Evolutionary conservation across 139 green algal genomes (phyloP).

Genomic region (Chlamydomonas schloesseri): DNA sequence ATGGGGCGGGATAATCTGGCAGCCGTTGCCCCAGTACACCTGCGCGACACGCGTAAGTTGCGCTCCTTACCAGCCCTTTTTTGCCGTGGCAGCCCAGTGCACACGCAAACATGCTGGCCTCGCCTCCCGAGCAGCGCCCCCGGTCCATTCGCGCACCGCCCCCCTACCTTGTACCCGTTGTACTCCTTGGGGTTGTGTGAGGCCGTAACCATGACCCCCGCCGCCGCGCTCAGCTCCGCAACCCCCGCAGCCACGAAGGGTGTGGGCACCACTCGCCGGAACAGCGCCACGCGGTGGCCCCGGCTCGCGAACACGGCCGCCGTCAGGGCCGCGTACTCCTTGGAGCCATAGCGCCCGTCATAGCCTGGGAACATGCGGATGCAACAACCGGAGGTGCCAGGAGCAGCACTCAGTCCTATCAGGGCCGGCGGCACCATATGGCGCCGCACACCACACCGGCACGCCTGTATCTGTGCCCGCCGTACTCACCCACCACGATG

Average conservation of each 20-base stretch:
- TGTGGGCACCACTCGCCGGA: constrained; percentile 43
- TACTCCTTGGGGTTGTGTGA: constrained; percentile 88
- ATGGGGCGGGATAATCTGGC: constrained; percentile 85
- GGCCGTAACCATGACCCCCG: constrained; percentile 87
- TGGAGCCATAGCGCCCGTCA: constrained; percentile 70
- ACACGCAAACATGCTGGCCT: too few relatives aligned
- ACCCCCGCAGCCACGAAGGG: constrained; percentile 79
- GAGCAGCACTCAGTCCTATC: too few relatives aligned
- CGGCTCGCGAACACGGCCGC: constrained; percentile 65
- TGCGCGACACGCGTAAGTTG: neutral
- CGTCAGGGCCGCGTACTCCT: constrained; percentile 66
- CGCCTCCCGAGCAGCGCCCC: too few relatives aligned
- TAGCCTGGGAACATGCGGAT: constrained; percentile 56
- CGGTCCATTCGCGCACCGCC: neutral
- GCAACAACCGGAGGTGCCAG: too few relatives aligned
- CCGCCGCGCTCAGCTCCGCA: constrained; percentile 67
- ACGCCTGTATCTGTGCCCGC: too few relatives aligned
- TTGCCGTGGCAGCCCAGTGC: too few relatives aligned
- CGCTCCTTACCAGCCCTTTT: too few relatives aligned
- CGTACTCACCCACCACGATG: constrained; percentile 59
- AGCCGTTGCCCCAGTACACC: constrained; percentile 82
- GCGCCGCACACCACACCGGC: too few relatives aligned
- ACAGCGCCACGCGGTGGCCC: constrained; percentile 58
- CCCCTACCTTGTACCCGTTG: constrained; percentile 84
- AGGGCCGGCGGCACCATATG: too few relatives aligned